Evolutionary conservation across 257 asterid genomes (phyloP).

Genomic region (Oldenlandia corymbosa): DNA sequence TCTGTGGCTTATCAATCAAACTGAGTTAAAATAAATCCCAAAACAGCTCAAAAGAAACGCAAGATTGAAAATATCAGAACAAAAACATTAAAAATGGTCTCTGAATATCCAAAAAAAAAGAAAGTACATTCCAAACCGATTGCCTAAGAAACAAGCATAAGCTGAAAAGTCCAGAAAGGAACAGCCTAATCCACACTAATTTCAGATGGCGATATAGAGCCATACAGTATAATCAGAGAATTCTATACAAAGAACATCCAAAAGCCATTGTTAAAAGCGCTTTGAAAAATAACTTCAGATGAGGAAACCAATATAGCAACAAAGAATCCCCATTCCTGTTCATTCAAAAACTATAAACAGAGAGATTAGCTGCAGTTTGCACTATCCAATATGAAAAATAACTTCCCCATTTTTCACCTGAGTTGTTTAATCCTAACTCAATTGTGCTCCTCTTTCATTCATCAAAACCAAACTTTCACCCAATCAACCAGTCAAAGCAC

Average conservation of each 20-base stretch:
- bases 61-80: neutral
- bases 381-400: neutral
- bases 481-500: neutral
- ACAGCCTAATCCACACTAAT: neutral
- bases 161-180: neutral
- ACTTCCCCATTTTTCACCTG: neutral
- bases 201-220: neutral
- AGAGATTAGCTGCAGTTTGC: neutral
- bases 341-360: neutral
- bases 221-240: neutral
- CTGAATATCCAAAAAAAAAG: neutral
- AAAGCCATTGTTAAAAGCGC: too few species aligned
- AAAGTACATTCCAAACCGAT: neutral
- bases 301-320: too few species aligned
- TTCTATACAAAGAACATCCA: neutral
- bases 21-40: neutral
- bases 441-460: neutral
- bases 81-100: neutral
- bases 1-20: neutral
- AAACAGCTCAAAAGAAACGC: neutral
- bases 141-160: slow-evolving; percentile 2
- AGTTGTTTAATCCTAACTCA: neutral
- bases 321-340: neutral
- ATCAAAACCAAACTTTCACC: neutral
- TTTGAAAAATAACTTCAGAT: too few species aligned